Evolutionary conservation across 345 rosid genomes (phyloP), one percentile per base, ranked within the genome.

Genomic region (Orychophragmus violaceus): DNA sequence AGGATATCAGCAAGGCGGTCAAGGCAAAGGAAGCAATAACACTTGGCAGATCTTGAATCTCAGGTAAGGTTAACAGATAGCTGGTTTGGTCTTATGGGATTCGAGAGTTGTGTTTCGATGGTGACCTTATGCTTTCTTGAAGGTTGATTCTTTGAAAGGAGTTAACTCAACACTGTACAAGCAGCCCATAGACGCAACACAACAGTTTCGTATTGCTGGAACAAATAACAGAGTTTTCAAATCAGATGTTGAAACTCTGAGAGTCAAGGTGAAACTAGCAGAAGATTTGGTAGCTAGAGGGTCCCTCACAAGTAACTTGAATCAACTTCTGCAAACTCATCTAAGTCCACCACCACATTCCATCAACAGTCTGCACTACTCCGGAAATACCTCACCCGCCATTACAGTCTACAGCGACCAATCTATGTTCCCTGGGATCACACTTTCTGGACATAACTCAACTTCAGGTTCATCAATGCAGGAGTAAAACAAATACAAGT

Each of bases 1-100:
- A 74, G 96, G 35, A 86, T 86, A 71, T 91, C 97, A 19, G 97
- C 97, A 13, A 82, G 65, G 72, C 73, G 93, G 49, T 91, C 96
- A 3, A 85, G 97, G 71, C 76, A 59, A 77, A 84, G 85, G 78
- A 86, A 77, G 61, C 84, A 86, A 80, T 89, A 83, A 13, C 81
- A 81, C 24, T 58, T 84, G 56, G 70, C 62, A 3, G 91, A 83
- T 30, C 85, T 88, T 50, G 89, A 88, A 66, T 21, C 69, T 7
- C 89, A 82, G 82, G 93, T 85, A n/a, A n/a, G n/a, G n/a, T n/a
- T n/a, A n/a, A n/a, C n/a, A n/a, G n/a, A n/a, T n/a, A 39, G 59
- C 51, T 59, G 30, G 64, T 50, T 70, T 9, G 18, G 23, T 53
- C 57, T 41, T 37, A 39, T 29, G 4, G 5, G 14, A 16, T 44